Conservation (phyloP, 176 grass and related monocot species). For the Elymus sibiricus region DNA sequence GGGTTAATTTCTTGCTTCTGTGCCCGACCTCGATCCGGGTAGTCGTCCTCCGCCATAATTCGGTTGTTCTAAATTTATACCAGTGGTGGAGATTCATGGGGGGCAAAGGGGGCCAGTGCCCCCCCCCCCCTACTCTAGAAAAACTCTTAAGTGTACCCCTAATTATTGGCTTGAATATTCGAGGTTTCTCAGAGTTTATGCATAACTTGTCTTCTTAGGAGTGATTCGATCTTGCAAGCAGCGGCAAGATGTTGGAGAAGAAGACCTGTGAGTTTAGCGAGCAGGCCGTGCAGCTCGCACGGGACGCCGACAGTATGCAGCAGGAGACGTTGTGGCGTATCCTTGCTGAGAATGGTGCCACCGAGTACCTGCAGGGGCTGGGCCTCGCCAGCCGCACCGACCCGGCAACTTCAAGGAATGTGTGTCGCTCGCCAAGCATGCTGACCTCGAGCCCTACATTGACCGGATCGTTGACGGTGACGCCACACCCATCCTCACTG, state of each 20-base stretch:
- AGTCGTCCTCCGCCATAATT: too few relatives aligned
- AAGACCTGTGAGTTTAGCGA: conserved; percentile 38
- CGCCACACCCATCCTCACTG: conserved; percentile 52
- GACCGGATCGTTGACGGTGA: conserved; percentile 79
- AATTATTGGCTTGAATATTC: too few relatives aligned
- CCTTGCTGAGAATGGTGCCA: conserved; percentile 45
- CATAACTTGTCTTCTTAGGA: too few relatives aligned
- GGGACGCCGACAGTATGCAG: conserved; percentile 54
- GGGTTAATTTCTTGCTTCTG: too few relatives aligned
- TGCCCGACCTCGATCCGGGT: too few relatives aligned
- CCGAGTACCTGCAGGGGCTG: conserved; percentile 57
- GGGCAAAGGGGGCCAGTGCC: too few relatives aligned
- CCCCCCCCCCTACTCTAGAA: too few relatives aligned
- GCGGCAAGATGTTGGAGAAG: conserved; percentile 39
- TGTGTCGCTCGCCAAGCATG: conserved; percentile 60
- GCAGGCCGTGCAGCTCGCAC: conserved; percentile 45
- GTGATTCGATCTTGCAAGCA: background rate
- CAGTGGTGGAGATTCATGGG: too few relatives aligned
- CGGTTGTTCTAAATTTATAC: too few relatives aligned
- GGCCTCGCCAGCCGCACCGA: conserved; percentile 69
- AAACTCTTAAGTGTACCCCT: too few relatives aligned
- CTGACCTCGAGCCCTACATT: conserved; percentile 73
- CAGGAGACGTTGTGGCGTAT: conserved; percentile 58
- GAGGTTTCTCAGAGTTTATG: too few relatives aligned
- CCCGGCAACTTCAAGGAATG: conserved; percentile 52